Evolutionary conservation across 2,329 filamentous ascomycete genomes (phyloP), one percentile per base, ranked within the genome.

Genomic region (Didymella exigua): DNA sequence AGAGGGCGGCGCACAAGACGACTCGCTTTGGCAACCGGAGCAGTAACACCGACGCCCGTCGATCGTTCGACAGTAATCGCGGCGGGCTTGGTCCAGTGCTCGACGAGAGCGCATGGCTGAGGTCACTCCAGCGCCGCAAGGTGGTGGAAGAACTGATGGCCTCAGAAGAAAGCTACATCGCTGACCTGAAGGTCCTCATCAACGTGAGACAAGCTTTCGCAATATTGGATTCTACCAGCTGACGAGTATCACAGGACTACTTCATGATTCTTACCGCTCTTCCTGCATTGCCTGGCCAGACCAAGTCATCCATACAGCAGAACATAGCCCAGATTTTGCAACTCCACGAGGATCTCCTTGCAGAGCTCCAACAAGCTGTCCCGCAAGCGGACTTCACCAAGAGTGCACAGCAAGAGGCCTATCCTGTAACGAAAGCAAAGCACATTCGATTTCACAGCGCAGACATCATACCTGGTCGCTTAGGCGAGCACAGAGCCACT

Each of bases 81-180:
- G 73, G 77, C 19, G 68, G 72, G 2, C 72, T 79, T 16, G 79
- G 76, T 11, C 76, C 77, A 14, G 70, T 78, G 11, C 72, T 87
- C 10, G 91, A 96, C 62, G 83, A 88, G 54, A 86, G 82, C 26
- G 87, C 89, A n/a, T 83, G 84, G 36, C 84, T 87, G 61, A 85
- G 93, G 48, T 85, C 91, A 1, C 75, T 89, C 18, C 89, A 92
- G 67, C 85, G 95, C 57, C 86, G 91, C 13, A 86, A 88, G 58
- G 86, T 96, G 33, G 76, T 98, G 30, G 90, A 95, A 69, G 95
- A 98, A 76, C 79, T 98, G 45, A 86, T 97, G 57, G 84, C 78
- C 52, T 96, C 93, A 0, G 95, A 98, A 74, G 89, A 95, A 71
- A 86, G 88, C 67, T 98, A 98, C 71, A 87, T 98, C 65, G 86